Base-by-base conservation (phyloP, 2,329 filamentous ascomycete genomes). In the Clonostachys sp. region DNA sequence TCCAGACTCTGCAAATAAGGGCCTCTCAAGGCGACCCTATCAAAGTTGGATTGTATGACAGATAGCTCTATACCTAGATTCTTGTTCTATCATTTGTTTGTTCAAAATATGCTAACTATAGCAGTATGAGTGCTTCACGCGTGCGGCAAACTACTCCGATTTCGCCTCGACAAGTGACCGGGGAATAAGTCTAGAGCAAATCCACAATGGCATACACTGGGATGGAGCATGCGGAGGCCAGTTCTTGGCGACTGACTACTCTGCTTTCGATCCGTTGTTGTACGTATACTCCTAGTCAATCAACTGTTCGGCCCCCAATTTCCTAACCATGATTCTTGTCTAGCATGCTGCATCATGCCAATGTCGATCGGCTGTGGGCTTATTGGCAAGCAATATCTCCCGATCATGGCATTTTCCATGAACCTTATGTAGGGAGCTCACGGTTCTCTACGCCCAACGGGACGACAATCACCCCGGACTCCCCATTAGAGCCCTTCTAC, bases 301-400 rank as follows among this genome's bases (percentile, higher is more conserved):
- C 14, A 39, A 39, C 8, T 10, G 40, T 20, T 47, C 4, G 34
- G 34, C 41, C 46, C 34, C 45, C 6, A n/a, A 34, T 9, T 18
- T 8, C 12, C 6, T 35, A 9, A 44, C 7, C 33, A 24, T 36
- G n/a, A 42, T 18, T 24, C 4, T 8, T 12, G 5, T 24, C 16
- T 39, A 65, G 64, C 54, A 71, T 69, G 71, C 57, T 76, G 24
- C 73, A 76, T 50, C 75, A 76, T 64, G 63, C 72, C 57, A 81
- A 87, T 55, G 73, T 87, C 46, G 82, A 87, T 56, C 77, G 83
- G 39, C 68, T 87, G 36, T 84, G 83, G 64, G 74, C 80, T n/a
- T 71, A 76, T 54, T 79, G 70, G 70, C 66, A 76, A 55, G 67
- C 65, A 30, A 67, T 78, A 45, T 55, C 60, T 48, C 69, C 68